These are phyloP conservation scores for Diospyros lotus DNA, from an alignment of 148 eudicot species.

Conservation along the genomic window DNA sequence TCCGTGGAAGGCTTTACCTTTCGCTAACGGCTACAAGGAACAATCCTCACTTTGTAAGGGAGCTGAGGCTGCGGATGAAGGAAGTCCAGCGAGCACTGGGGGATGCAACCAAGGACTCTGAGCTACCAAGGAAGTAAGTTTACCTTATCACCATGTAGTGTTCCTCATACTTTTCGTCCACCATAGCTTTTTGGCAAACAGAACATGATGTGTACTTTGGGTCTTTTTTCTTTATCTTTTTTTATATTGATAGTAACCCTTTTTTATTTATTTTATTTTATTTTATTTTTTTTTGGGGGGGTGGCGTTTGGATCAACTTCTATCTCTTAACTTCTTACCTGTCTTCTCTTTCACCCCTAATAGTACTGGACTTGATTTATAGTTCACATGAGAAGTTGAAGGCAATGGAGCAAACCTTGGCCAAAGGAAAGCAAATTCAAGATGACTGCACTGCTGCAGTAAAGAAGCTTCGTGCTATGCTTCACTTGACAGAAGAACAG, in stretches of 20 bases:
- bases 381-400: conserved; percentile 70
- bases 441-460: conserved; percentile 84
- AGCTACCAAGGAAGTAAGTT: conserved; percentile 68
- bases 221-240: no score
- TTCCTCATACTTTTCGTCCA: not conserved
- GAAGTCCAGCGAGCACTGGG: conserved; percentile 78
- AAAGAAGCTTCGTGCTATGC: conserved; percentile 94
- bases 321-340: not conserved
- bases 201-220: not conserved
- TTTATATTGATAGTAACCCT: no score
- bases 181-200: not conserved
- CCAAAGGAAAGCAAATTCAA: conserved; percentile 82
- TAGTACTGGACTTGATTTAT: conserved; percentile 12
- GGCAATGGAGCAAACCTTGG: conserved; percentile 86
- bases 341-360: not conserved
- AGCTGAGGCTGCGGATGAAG: conserved; percentile 72
- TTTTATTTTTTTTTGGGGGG: not conserved
- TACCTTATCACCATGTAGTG: conserved; percentile 1
- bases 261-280: no score
- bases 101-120: conserved; percentile 77
- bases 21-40: conserved; percentile 78
- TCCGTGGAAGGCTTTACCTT: conserved; percentile 69
- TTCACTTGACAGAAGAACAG: conserved; percentile 95
- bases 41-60: conserved; percentile 82
- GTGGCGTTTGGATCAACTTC: not conserved